Evolutionary conservation across 2,329 filamentous ascomycete species (phyloP), one percentile per base, ranked within the genome.

Genomic region (Colletotrichum eleusines): DNA sequence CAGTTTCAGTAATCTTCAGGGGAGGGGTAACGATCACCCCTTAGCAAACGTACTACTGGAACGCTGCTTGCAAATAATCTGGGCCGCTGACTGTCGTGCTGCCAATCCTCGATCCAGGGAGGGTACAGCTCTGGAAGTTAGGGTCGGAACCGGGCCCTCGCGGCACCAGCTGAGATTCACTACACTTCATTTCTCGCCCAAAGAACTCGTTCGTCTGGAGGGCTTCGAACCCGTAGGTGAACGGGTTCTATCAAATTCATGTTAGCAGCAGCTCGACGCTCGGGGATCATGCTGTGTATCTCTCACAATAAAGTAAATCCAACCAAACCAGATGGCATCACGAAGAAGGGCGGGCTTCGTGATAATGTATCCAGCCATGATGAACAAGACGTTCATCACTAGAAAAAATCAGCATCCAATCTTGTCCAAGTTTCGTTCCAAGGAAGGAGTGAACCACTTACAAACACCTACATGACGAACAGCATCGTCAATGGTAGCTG

Each of bases 351-450:
- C 83, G 0, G 84, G 83, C 26, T 87, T 85, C 0, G 87, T 87
- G 42, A 92, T 88, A 1, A 88, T 82, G 75, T 92, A 92, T 0
- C 90, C 90, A 0, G 90, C 91, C 75, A 90, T 93, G 28, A 93
- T 89, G 53, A 92, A 84, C 12, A 92, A 84, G 65, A 89, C 80
- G 70, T 91, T 85, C 44, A 92, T 86, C 0, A 87, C 80, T 20
- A 35, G 23, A 3, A 2, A 16, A 12, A 40, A 40, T 40, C 12
- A 16, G 2, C 11, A 20, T 33, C n/a, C n/a, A 9, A 16, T 12
- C 14, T 16, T 14, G 4, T n/a, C 8, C 3, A 2, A 14, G 1
- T 3, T 0, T 1, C 16, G 12, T 40, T 12, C 0, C 0, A 28
- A 2, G 8, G 16, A 33, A 18, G 1, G 18, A n/a, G 33, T 53